Conservation (phyloP, 345 rosid genomes). For the Lumnitzera littorea region DNA sequence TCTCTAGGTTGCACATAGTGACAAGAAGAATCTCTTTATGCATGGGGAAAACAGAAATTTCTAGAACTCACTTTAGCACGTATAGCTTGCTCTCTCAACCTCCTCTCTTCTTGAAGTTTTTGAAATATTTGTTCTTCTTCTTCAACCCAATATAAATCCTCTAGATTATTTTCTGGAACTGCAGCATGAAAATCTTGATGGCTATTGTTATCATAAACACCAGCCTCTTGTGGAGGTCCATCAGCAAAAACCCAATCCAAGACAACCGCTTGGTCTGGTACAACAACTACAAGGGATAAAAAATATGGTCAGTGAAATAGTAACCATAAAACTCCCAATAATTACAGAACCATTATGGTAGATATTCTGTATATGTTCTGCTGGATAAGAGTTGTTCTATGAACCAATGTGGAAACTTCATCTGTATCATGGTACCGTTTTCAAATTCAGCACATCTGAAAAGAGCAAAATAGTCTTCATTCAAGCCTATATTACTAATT, state of each 20-base stretch:
- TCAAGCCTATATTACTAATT: no score
- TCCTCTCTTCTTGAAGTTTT: constrained; percentile 69
- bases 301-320: constrained; percentile 1
- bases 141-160: constrained; percentile 64
- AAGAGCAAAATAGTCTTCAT: no score
- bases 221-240: constrained; percentile 70
- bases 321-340: no score
- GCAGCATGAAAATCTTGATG: constrained; percentile 68
- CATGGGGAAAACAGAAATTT: background rate
- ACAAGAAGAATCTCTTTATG: background rate
- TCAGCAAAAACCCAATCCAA: constrained; percentile 94
- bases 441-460: no score
- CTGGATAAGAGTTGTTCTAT: no score
- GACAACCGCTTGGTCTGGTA: constrained; percentile 54
- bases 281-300: constrained; percentile 39
- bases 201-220: constrained; percentile 65
- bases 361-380: no score
- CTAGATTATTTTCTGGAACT: constrained; percentile 41
- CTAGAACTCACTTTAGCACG: constrained; percentile 56
- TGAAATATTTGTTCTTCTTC: constrained; percentile 52
- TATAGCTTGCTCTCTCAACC: constrained; percentile 57
- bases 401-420: no score
- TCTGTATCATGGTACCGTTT: no score
- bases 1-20: no score
- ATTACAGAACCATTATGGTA: no score